These are phyloP conservation scores for Pichia cactophila DNA, from an alignment of 1,139 yeast genomes.

Conservation along the genomic window DNA sequence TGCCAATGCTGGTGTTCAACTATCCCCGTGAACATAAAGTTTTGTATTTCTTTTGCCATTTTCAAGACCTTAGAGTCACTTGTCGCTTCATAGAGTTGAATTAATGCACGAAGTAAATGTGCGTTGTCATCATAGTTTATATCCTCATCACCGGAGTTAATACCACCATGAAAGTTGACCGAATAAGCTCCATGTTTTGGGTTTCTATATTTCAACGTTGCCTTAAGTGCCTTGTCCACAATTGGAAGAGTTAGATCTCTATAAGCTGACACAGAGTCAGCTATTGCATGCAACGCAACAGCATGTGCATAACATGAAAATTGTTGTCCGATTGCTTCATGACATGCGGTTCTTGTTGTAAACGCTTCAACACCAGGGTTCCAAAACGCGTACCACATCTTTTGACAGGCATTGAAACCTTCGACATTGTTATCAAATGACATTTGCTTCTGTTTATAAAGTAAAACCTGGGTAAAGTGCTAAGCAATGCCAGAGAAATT, in stretches of 20 bases:
- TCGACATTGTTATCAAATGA: constrained; percentile 32
- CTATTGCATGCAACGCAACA: constrained; percentile 63
- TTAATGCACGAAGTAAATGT: constrained; percentile 60
- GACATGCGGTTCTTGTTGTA: constrained; percentile 43
- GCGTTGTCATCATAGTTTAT: constrained; percentile 74
- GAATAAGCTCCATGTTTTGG: constrained; percentile 64
- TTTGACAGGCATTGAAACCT: constrained; percentile 41
- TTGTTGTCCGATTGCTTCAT: constrained; percentile 48
- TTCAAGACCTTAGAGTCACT: constrained; percentile 46
- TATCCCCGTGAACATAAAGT: constrained; percentile 57
- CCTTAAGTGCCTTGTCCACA: constrained; percentile 45
- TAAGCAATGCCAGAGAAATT: no score
- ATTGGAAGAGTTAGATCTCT: constrained; percentile 51
- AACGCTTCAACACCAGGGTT: constrained; percentile 38
- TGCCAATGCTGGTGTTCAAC: constrained; percentile 34
- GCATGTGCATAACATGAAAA: constrained; percentile 66
- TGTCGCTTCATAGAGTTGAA: constrained; percentile 65
- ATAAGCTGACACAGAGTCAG: constrained; percentile 59
- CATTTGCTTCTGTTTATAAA: constrained; percentile 23
- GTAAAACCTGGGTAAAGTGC: no score
- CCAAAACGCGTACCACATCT: constrained; percentile 43
- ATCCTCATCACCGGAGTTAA: constrained; percentile 48
- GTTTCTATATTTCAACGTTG: constrained; percentile 48
- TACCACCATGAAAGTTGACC: constrained; percentile 43
- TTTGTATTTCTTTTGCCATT: constrained; percentile 50